Base-by-base conservation (phyloP, 1,284 basidiomycete species). In the Neolentinus lepideus region DNA sequence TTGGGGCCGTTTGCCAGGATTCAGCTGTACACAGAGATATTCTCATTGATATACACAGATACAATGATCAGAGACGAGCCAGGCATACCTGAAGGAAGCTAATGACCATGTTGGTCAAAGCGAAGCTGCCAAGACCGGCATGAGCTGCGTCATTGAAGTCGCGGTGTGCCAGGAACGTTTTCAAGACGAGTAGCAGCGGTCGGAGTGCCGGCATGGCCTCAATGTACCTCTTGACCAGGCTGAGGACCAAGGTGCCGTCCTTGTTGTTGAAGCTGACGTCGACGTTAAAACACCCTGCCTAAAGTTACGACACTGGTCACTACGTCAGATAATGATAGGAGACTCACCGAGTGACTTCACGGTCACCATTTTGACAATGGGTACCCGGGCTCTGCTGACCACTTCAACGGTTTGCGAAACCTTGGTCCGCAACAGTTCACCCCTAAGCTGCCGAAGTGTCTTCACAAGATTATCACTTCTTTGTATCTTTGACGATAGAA, bases 51-150 rank as follows among this genome's bases (percentile, higher is more conserved):
- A n/a, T n/a, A n/a, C 29, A 31, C 4, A 12, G 19, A 6, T 24
- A 16, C 33, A 26, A 52, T 22, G 22, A 25, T 22, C 38, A 54
- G 9, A 35, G 14, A 31, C 29, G 4, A 36, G 48, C 43, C 10
- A 54, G 29, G 67, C 75, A 54, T 45, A 86, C 84, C 72, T 92
- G 87, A 6, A 94, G 71, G 64, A 92, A 92, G 59, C 76, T 84
- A 59, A 92, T 81, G 51, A 83, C 83, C 65, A 92, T 72, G 61
- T 83, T 84, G 45, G 85, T 85, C 54, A 88, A 75, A 9, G 81
- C 80, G 70, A 91, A 93, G 68, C 85, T 88, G 22, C 89, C 85
- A 9, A 93, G 66, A 0, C 90, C 89, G 16, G 83, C 80, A 4
- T 78, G 79, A 51, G 81, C 84, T 2, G 92, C 85, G 63, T 89